A percentile compares a stretch with the other conserved stretches of the same genome.
Conservation (phyloP, 108 stramenopile genomes). For the Aurantiochytrium sp. region DNA sequence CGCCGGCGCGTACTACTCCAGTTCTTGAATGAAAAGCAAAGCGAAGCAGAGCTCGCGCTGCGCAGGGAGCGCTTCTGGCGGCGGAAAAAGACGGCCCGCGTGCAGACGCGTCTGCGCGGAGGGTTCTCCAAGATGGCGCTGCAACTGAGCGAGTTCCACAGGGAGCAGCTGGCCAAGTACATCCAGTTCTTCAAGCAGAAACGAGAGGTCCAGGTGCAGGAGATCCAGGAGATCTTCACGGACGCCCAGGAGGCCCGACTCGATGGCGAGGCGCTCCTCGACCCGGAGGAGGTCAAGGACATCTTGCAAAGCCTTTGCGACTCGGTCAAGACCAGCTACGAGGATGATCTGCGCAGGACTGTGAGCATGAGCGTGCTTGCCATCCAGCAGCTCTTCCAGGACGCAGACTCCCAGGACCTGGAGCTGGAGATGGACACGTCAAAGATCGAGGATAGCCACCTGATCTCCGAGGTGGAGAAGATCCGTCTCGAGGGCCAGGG, state of each 20-base stretch:
- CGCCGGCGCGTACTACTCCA: too few species aligned
- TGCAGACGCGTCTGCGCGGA: too few species aligned
- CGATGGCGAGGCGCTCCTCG: neutral
- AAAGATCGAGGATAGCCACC: conserved; percentile 18
- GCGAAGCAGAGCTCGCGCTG: too few species aligned
- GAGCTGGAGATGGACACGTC: conserved; percentile 30
- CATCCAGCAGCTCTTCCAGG: conserved; percentile 20
- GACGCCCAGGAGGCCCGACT: conserved; percentile 1
- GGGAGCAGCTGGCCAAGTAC: conserved; percentile 26
- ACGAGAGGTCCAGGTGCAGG: neutral
- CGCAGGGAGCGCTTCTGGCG: neutral
- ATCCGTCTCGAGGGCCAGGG: neutral
- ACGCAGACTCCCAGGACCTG: neutral
- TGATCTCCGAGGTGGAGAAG: neutral
- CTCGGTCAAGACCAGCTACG: neutral
- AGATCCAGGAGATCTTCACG: conserved; percentile 10
- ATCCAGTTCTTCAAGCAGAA: conserved; percentile 10
- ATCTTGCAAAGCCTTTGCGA: neutral
- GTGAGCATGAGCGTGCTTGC: conserved; percentile 27
- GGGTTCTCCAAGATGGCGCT: neutral
- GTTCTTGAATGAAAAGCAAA: too few species aligned
- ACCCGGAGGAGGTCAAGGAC: neutral
- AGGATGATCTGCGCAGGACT: conserved; percentile 20
- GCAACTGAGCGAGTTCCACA: neutral
- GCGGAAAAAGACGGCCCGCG: neutral